phyloP scores from a whole-genome alignment of 768 basidiomycete genomes.

The Tricholoma matsutake region DNA sequence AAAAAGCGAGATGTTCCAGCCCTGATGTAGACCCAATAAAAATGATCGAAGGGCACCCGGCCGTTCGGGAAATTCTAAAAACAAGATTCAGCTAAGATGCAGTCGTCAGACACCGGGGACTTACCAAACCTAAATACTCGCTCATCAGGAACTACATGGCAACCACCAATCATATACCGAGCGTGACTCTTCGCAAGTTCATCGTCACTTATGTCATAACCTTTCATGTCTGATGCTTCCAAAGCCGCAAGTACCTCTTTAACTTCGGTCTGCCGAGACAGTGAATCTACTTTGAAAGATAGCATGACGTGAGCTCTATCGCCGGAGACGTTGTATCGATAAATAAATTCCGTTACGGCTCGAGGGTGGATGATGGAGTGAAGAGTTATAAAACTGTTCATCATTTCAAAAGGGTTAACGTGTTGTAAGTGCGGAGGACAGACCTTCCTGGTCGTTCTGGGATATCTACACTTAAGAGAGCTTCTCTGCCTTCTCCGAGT shows the following conservation, averaged over 20 bases:
- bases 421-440: slow-evolving; percentile 17
- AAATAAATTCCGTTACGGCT: slow-evolving; percentile 92
- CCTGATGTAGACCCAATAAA: slow-evolving; percentile 72
- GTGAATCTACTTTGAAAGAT: slow-evolving; percentile 80
- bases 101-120: slow-evolving; percentile 25
- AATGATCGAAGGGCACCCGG: slow-evolving; percentile 91
- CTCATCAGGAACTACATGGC: slow-evolving; percentile 74
- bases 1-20: slow-evolving; percentile 96
- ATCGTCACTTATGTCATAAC: slow-evolving; percentile 87
- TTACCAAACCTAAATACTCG: slow-evolving; percentile 90
- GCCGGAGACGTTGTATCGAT: slow-evolving; percentile 74
- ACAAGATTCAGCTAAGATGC: slow-evolving; percentile 2
- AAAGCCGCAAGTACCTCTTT: slow-evolving; percentile 59
- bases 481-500: slow-evolving; percentile 93
- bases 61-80: slow-evolving; percentile 90
- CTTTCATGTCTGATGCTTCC: slow-evolving; percentile 71
- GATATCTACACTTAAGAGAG: slow-evolving; percentile 88
- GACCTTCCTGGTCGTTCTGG: slow-evolving; percentile 92
- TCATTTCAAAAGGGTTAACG: not conserved
- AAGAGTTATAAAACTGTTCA: slow-evolving; percentile 75
- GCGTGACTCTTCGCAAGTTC: slow-evolving; percentile 95
- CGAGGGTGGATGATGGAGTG: slow-evolving; percentile 89
- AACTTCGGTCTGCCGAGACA: slow-evolving; percentile 59
- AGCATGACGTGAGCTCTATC: slow-evolving; percentile 82
- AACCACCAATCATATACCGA: slow-evolving; percentile 93